A percentile compares a stretch with the other conserved stretches of the same genome.
Evolutionary conservation across 768 basidiomycete genomes (phyloP).

Genomic region (Suillus bovinus): DNA sequence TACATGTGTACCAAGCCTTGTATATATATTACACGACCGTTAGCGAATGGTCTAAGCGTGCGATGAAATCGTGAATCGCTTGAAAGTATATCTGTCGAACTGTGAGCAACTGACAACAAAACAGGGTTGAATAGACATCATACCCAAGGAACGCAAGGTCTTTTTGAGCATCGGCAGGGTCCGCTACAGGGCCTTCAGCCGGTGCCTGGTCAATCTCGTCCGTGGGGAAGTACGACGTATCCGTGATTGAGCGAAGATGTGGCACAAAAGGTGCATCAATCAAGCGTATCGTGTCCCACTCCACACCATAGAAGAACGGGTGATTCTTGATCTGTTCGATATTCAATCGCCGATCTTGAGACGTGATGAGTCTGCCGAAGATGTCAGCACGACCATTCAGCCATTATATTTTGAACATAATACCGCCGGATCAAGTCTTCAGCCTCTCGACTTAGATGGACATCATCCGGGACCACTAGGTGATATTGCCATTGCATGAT

Average conservation of each 20-base stretch:
- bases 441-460: constrained; percentile 87
- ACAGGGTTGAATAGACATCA: constrained; percentile 18
- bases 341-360: constrained; percentile 72
- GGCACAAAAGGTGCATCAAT: constrained; percentile 98
- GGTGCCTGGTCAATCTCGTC: constrained; percentile 85
- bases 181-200: constrained; percentile 43
- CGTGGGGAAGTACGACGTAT: constrained; percentile 98
- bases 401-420: constrained; percentile 19
- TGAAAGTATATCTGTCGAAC: constrained; percentile 69
- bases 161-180: constrained; percentile 44
- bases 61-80: constrained; percentile 68
- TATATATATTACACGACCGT: background rate
- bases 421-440: constrained; percentile 88
- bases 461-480: constrained; percentile 90
- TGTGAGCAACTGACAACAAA: constrained; percentile 6
- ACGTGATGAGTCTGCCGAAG: constrained; percentile 70
- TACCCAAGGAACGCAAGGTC: constrained; percentile 72
- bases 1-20: background rate
- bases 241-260: constrained; percentile 87
- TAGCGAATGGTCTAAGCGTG: constrained; percentile 30
- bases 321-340: constrained; percentile 91
- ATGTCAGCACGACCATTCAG: background rate
- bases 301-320: constrained; percentile 94
- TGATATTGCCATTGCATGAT: constrained; percentile 93
- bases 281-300: constrained; percentile 83